Evolutionary conservation across 1,284 basidiomycete species (phyloP).

Genomic region (Coniophora puteana): DNA sequence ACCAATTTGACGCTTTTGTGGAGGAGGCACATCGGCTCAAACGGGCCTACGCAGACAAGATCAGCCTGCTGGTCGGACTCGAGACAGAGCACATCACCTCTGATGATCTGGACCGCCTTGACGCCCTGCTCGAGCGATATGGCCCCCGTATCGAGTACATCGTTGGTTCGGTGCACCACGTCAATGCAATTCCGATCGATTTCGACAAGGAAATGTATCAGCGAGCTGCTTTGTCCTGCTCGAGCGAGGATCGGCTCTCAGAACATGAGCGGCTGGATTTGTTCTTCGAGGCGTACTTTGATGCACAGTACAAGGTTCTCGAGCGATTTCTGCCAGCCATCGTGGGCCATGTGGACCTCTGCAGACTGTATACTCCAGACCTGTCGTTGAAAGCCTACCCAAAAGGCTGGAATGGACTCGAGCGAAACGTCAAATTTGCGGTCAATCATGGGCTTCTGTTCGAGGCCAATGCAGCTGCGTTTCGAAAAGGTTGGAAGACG

Average conservation of each 20-base stretch:
- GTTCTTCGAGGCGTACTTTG: constrained; percentile 76
- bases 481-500: constrained; percentile 87
- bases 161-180: constrained; percentile 94
- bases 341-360: constrained; percentile 92
- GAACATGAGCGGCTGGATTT: constrained; percentile 28
- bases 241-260: constrained; percentile 22
- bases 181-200: constrained; percentile 87
- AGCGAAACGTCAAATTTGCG: constrained; percentile 76
- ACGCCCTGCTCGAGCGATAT: constrained; percentile 41
- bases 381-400: constrained; percentile 53
- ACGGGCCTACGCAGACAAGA: constrained; percentile 48
- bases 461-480: constrained; percentile 90
- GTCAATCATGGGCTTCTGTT: constrained; percentile 88
- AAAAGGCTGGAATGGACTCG: constrained; percentile 60
- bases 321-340: constrained; percentile 79
- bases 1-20: constrained; percentile 69
- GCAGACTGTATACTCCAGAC: constrained; percentile 72
- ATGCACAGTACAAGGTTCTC: constrained; percentile 75
- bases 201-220: constrained; percentile 79
- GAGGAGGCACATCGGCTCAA: constrained; percentile 78
- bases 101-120: constrained; percentile 61
- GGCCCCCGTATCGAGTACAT: constrained; percentile 75
- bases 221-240: constrained; percentile 48
- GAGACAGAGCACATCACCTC: constrained; percentile 90
- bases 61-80: constrained; percentile 83